Evolutionary conservation across 257 asterid species (phyloP), one percentile per base, ranked within the genome.

Genomic region (Paraleonurus japonicus): DNA sequence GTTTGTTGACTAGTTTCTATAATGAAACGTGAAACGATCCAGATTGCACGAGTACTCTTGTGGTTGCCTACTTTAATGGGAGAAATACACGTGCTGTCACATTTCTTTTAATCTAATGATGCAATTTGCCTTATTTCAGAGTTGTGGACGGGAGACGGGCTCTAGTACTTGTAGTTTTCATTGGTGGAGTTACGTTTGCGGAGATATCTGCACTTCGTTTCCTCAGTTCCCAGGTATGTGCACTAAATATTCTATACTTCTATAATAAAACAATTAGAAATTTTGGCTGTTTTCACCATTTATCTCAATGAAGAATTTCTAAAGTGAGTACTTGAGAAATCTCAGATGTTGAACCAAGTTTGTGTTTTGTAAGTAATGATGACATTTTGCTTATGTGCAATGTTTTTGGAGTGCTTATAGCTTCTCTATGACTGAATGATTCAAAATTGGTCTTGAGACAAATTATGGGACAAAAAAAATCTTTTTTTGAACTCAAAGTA

Each of bases 121-220:
- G 67, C 59, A 33, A 27, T 65, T 78, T 72, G 69, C 37, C 73
- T 57, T 75, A 30, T 81, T 71, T 55, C 87, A 91, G 97, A 72
- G 78, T 82, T 74, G 87, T 84, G 28, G 90, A 85, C 72, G 99
- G 98, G 78, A 88, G 95, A 76, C 98, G 99, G 10, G 84, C 92
- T 54, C 69, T 95, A 75, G 94, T 95, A 83, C 96, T 92, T 22
- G 98, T 95, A 23, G 98, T 95, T 77, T 95, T 95, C 61, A 80
- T 95, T 76, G 99, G 99, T 54, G 99, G 98, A 65, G 99, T 94
- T 65, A 94, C 99, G 15, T 87, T 87, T 77, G 99, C 99, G 41
- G 99, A 95, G 85, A 92, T 92, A 26, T 88, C 98, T 70, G 98
- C 99, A 59, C 98, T 95, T 76, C 98, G 99, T 32, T 92, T 89